Percentiles rank a stretch among this genome's conserved stretches.
These are phyloP conservation scores for Omphalea diandra DNA, from an alignment of 441 rosid genomes.

Conservation along the genomic window DNA sequence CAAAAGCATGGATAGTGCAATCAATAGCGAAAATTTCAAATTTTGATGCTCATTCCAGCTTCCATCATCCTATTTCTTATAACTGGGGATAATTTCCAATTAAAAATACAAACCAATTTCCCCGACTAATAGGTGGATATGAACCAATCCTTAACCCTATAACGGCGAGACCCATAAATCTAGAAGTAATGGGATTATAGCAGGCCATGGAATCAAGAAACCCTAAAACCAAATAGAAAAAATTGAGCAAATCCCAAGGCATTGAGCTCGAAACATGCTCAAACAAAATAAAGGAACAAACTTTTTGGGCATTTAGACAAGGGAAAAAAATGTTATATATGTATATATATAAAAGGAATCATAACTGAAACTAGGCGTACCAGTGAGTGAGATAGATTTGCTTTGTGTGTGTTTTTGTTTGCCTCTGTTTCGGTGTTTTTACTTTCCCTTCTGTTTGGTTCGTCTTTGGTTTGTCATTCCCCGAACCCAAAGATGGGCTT, in stretches of 20 bases:
- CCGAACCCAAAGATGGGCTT: not conserved
- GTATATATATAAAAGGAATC: too few species aligned
- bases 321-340: not conserved
- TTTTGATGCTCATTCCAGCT: too few species aligned
- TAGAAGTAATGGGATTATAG: not conserved
- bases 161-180: not conserved
- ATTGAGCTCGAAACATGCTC: conserved; percentile 1
- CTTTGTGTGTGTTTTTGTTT: not conserved
- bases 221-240: not conserved
- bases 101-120: too few species aligned
- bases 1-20: not conserved
- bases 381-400: conserved; percentile 11
- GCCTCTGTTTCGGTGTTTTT: conserved; percentile 5
- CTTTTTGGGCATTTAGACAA: not conserved
- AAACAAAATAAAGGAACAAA: conserved; percentile 12
- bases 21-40: not conserved
- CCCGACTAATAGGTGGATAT: too few species aligned
- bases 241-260: conserved; percentile 7
- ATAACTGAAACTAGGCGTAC: not conserved
- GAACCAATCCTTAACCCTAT: not conserved
- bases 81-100: too few species aligned
- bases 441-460: not conserved
- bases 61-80: too few species aligned
- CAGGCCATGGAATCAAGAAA: not conserved
- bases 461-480: conserved; percentile 7